Evolutionary conservation across 2,329 filamentous ascomycete genomes (phyloP).

Genomic region (Pseudopithomyces maydicus): DNA sequence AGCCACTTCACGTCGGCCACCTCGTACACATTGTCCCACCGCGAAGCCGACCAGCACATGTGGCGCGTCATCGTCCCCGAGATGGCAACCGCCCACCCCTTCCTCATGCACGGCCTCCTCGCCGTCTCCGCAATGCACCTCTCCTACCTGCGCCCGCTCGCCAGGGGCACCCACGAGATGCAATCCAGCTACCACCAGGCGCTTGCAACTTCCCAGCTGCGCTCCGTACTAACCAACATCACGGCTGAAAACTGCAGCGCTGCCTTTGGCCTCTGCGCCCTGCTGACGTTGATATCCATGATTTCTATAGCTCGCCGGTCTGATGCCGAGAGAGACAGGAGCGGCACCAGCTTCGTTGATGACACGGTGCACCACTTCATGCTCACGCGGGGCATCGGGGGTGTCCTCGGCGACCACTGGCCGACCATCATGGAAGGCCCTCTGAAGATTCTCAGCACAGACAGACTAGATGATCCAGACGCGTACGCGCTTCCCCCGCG

Average conservation of each 20-base stretch:
- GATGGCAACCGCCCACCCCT: slow-evolving; percentile 1
- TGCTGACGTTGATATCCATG: slow-evolving; percentile 8
- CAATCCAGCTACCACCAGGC: slow-evolving; percentile 9
- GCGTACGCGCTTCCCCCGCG: background rate
- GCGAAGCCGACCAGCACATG: slow-evolving; percentile 5
- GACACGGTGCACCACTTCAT: slow-evolving; percentile 9
- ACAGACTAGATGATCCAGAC: slow-evolving; percentile 1
- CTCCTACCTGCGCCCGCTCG: slow-evolving; percentile 4
- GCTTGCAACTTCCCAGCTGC: slow-evolving; percentile 5
- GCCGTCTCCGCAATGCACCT: slow-evolving; percentile 10
- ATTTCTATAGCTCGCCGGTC: slow-evolving; percentile 6
- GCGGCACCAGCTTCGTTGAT: slow-evolving; percentile 2
- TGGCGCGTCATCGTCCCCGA: slow-evolving; percentile 8
- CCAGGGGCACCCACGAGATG: slow-evolving; percentile 1
- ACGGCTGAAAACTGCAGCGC: slow-evolving; percentile 5
- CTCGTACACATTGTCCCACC: slow-evolving; percentile 8
- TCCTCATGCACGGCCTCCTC: slow-evolving; percentile 10
- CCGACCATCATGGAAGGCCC: background rate
- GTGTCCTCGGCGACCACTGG: slow-evolving; percentile 5
- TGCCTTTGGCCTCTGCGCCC: slow-evolving; percentile 7
- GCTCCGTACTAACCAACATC: slow-evolving; percentile 4
- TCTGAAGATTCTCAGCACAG: background rate
- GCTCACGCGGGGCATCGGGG: slow-evolving; percentile 9
- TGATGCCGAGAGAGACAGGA: background rate
- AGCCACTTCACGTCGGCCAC: slow-evolving; percentile 8